Percentiles rank a stretch among this genome's conserved stretches.
Conservation (phyloP, 169 alveolate genomes). For the Plasmodium chabaudi region DNA sequence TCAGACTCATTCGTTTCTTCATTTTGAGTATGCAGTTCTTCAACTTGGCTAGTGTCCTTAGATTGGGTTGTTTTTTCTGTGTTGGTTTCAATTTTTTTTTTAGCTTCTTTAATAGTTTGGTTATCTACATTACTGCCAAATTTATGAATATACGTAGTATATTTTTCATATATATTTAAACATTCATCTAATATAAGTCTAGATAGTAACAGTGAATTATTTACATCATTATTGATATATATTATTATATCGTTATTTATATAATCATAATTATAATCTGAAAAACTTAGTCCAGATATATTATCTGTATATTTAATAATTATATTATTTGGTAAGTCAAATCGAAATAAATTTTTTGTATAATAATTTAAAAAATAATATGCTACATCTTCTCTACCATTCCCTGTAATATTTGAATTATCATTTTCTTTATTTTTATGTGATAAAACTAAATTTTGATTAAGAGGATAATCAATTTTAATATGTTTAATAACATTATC, state of each 20-base stretch:
- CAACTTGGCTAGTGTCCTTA: neutral
- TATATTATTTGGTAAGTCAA: constrained; percentile 65
- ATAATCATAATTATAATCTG: constrained; percentile 64
- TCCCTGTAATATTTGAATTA: too few relatives aligned
- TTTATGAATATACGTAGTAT: constrained; percentile 67
- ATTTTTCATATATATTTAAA: constrained; percentile 57
- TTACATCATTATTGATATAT: constrained; percentile 35
- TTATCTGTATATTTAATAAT: constrained; percentile 23
- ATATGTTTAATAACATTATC: constrained; percentile 41
- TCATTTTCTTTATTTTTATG: constrained; percentile 36
- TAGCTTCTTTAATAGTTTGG: constrained; percentile 22
- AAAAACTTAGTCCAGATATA: constrained; percentile 58
- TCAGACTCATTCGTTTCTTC: neutral
- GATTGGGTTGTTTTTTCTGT: neutral
- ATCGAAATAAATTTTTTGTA: constrained; percentile 60
- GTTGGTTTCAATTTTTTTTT: constrained; percentile 3
- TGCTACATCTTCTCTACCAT: constrained; percentile 51
- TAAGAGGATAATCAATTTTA: constrained; percentile 55
- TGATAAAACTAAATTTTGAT: constrained; percentile 23
- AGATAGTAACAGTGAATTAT: constrained; percentile 40
- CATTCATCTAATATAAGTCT: constrained; percentile 64
- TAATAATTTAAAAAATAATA: constrained; percentile 68
- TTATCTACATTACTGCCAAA: constrained; percentile 53
- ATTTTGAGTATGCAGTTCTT: constrained; percentile 6
- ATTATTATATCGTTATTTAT: constrained; percentile 39